These are phyloP conservation scores for Acidiella bohemica DNA, from an alignment of 495 filamentous ascomycete genomes.

Conservation along the genomic window DNA sequence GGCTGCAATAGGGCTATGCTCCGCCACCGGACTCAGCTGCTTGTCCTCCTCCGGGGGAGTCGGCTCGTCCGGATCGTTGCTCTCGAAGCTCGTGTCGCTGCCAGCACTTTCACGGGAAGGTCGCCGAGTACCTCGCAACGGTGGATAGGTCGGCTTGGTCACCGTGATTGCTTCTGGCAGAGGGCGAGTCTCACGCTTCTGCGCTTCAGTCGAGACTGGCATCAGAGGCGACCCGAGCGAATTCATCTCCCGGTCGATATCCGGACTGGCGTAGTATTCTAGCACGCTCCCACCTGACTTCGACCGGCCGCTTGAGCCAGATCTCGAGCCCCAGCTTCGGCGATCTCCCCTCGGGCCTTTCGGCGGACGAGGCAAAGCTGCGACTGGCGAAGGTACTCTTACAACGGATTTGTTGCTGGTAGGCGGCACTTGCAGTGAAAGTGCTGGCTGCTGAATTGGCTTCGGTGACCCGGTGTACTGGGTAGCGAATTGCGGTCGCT, in stretches of 20 bases:
- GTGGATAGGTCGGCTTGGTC: slow-evolving; percentile 11
- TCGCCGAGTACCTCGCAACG: slow-evolving; percentile 8
- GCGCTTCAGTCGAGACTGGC: slow-evolving; percentile 11
- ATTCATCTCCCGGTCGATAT: neutral
- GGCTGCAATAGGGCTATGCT: slow-evolving; percentile 28
- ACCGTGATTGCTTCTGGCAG: slow-evolving; percentile 8
- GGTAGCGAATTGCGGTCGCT: neutral
- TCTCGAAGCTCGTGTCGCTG: slow-evolving; percentile 30
- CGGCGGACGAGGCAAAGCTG: no score
- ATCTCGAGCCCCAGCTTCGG: slow-evolving; percentile 2
- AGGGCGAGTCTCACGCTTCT: neutral
- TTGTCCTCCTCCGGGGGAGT: slow-evolving; percentile 28
- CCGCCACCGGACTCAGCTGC: slow-evolving; percentile 28
- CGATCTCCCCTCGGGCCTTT: neutral
- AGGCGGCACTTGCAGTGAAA: slow-evolving; percentile 16
- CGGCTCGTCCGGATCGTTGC: slow-evolving; percentile 25
- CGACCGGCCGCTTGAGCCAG: slow-evolving; percentile 1
- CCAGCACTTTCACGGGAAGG: slow-evolving; percentile 23
- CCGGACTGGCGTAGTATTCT: slow-evolving; percentile 17
- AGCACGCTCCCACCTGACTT: slow-evolving; percentile 8
- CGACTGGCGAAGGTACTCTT: slow-evolving; percentile 9
- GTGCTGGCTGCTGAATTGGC: slow-evolving; percentile 1
- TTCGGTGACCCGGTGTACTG: neutral
- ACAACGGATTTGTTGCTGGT: no score
- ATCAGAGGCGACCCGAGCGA: slow-evolving; percentile 3